Percentiles rank a stretch among this genome's conserved stretches.
These are phyloP conservation scores for Quercus lobata DNA, from an alignment of 331 rosid species.

Conservation along the genomic window DNA sequence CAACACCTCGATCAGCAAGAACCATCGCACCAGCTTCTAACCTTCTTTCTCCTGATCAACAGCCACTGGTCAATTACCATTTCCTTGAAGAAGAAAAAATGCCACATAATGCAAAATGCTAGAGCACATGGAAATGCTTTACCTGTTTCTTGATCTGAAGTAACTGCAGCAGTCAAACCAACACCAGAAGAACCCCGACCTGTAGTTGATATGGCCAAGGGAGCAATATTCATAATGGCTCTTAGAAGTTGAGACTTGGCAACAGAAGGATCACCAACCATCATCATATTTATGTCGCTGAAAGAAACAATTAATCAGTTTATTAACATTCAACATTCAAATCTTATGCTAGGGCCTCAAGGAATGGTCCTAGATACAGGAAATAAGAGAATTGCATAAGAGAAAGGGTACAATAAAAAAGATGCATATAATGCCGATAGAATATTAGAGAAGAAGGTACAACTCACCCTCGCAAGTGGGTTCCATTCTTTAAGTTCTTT, in stretches of 20 bases:
- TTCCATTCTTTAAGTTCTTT: constrained; percentile 95
- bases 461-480: constrained; percentile 95
- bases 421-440: background rate
- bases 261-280: constrained; percentile 99
- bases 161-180: constrained; percentile 99
- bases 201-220: constrained; percentile 95
- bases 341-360: background rate
- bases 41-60: constrained; percentile 86
- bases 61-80: constrained; percentile 5
- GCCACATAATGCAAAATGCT: constrained; percentile 3
- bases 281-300: constrained; percentile 99
- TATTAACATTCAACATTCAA: background rate
- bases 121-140: constrained; percentile 12
- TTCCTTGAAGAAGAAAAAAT: constrained; percentile 6
- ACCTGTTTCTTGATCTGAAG: constrained; percentile 99
- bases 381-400: background rate
- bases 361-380: background rate
- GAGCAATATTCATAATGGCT: constrained; percentile 95
- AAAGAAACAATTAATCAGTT: constrained; percentile 22
- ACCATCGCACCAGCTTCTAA: constrained; percentile 99
- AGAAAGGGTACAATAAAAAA: background rate
- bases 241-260: constrained; percentile 98
- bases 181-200: constrained; percentile 99
- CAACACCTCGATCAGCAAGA: constrained; percentile 99
- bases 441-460: constrained; percentile 12